Percentiles rank a stretch among this genome's conserved stretches.
These are phyloP conservation scores for Shiraia sp. DNA, from an alignment of 2,329 filamentous ascomycete genomes.

Conservation along the genomic window DNA sequence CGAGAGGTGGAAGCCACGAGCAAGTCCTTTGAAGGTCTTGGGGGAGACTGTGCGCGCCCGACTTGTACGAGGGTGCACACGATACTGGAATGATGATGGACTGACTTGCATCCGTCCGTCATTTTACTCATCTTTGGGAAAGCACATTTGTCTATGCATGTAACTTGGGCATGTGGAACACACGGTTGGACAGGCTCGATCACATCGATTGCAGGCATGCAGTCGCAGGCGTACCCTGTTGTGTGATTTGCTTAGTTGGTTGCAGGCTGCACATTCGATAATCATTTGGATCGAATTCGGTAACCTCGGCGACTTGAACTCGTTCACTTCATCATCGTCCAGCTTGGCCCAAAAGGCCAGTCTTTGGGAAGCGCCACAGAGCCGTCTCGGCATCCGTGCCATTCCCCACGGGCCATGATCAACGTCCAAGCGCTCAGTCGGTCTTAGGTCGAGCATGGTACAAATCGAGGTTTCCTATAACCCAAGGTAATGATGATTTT, in stretches of 20 bases:
- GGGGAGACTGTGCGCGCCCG: no score
- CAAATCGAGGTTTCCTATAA: slow-evolving; percentile 6
- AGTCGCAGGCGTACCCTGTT: slow-evolving; percentile 10
- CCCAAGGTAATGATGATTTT: neutral
- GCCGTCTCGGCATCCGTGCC: slow-evolving; percentile 17
- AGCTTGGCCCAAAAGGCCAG: slow-evolving; percentile 24
- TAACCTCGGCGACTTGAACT: slow-evolving; percentile 36
- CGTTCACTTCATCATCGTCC: slow-evolving; percentile 11
- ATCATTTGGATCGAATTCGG: slow-evolving; percentile 14
- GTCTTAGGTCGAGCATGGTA: slow-evolving; percentile 7
- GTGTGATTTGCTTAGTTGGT: slow-evolving; percentile 12
- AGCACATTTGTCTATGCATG: neutral
- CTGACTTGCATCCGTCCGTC: no score
- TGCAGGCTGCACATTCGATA: slow-evolving; percentile 20
- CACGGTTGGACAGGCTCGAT: slow-evolving; percentile 1
- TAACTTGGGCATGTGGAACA: neutral
- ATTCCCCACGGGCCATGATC: slow-evolving; percentile 12
- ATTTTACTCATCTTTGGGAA: neutral
- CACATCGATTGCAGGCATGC: slow-evolving; percentile 7
- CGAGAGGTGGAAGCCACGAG: no score
- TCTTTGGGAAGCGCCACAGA: slow-evolving; percentile 23
- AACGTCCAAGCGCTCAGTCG: slow-evolving; percentile 8
- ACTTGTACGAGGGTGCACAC: no score
- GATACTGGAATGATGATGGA: no score
- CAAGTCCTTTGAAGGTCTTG: no score